A percentile compares a stretch with the other conserved stretches of the same genome.
These are phyloP conservation scores for Sergeia podlipaevii DNA, from an alignment of 208 protist genomes.

Conservation along the genomic window DNA sequence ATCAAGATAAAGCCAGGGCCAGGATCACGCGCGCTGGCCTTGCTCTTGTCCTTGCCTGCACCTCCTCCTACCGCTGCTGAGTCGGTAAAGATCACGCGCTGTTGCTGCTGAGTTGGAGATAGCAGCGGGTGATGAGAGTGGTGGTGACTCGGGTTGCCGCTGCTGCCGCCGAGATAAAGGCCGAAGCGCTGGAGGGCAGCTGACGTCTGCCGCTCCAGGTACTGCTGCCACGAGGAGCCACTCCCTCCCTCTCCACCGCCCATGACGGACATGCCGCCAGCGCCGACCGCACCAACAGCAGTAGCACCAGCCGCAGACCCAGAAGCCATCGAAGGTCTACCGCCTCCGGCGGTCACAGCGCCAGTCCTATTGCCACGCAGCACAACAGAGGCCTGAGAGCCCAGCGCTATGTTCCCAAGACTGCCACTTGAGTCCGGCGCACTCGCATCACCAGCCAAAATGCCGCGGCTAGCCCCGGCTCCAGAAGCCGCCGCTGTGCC, in stretches of 20 bases:
- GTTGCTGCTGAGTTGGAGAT: too few relatives aligned
- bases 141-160: too few relatives aligned
- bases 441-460: too few relatives aligned
- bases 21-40: conserved; percentile 5
- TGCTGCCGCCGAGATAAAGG: neutral
- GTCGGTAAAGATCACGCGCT: too few relatives aligned
- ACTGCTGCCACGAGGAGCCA: conserved; percentile 17
- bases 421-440: too few relatives aligned
- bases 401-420: too few relatives aligned
- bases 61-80: too few relatives aligned
- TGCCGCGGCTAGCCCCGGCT: neutral
- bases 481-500: neutral
- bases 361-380: neutral
- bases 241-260: conserved; percentile 3
- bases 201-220: conserved; percentile 32
- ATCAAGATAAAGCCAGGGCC: too few relatives aligned
- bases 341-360: neutral
- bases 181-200: conserved; percentile 26
- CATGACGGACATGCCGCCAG: neutral
- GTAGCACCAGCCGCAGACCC: neutral
- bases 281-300: neutral
- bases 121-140: too few relatives aligned
- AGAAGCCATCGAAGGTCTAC: neutral
- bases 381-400: too few relatives aligned
- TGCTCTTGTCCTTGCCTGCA: neutral